Percentiles rank a stretch among this genome's conserved stretches.
Evolutionary conservation across 371 early-diverging fungal species (phyloP).

Genomic region (Funneliformis caledonium): DNA sequence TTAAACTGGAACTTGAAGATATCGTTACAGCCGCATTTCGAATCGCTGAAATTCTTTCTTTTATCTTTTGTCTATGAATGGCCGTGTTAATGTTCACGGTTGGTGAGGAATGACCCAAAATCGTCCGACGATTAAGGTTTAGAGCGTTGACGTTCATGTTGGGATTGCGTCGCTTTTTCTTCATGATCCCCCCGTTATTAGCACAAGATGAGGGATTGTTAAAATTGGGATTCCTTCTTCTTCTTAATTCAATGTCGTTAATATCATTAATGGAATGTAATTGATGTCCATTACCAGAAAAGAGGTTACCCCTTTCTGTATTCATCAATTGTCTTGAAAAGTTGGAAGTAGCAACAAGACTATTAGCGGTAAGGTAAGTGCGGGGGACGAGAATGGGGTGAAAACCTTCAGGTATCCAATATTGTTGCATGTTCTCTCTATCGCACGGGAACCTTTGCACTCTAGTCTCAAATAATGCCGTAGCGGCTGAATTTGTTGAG

Average conservation of each 20-base stretch:
- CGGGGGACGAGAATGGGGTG: conserved; percentile 14
- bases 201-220: no score
- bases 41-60: no score
- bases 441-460: conserved; percentile 5
- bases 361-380: neutral
- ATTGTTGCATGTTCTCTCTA: conserved; percentile 20
- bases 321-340: neutral
- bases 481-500: neutral
- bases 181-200: no score
- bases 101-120: no score
- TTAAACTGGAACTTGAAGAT: no score
- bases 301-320: neutral
- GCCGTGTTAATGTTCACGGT: no score
- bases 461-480: conserved; percentile 5
- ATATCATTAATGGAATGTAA: neutral
- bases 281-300: neutral
- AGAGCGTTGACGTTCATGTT: no score
- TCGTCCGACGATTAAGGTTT: no score
- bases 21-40: no score
- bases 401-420: conserved; percentile 15
- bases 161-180: no score
- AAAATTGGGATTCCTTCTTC: no score
- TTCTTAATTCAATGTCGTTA: neutral
- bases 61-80: no score
- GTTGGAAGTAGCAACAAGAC: neutral